Percentiles rank a stretch among this genome's conserved stretches.
Conservation (phyloP, 2,329 filamentous ascomycete species). For the Trichoderma sp. region DNA sequence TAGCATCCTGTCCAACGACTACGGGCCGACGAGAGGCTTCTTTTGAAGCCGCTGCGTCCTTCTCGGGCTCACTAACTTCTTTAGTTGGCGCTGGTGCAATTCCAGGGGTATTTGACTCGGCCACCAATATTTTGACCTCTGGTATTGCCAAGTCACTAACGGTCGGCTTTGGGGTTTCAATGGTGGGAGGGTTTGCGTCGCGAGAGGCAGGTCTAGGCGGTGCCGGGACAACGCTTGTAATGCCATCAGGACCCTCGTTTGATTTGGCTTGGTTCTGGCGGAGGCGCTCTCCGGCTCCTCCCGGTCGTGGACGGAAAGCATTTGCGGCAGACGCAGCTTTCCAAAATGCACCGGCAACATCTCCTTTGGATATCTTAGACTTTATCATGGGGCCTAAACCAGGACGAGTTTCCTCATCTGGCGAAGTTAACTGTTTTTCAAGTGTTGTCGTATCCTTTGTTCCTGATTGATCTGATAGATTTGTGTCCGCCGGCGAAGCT, state of each 20-base stretch:
- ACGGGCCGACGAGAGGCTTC: conserved; percentile 61
- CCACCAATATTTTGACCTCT: conserved; percentile 59
- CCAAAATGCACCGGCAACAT: conserved; percentile 74
- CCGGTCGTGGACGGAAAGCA: conserved; percentile 81
- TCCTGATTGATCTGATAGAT: neutral
- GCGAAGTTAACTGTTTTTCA: neutral
- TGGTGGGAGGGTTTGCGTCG: conserved; percentile 34
- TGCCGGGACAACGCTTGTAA: conserved; percentile 83
- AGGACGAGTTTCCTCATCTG: conserved; percentile 56
- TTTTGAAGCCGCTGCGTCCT: conserved; percentile 35
- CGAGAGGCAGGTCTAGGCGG: conserved; percentile 55
- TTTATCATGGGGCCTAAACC: conserved; percentile 91
- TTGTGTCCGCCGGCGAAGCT: neutral
- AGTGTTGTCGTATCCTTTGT: neutral
- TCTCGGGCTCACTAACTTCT: conserved; percentile 30
- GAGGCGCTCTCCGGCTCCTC: conserved; percentile 81
- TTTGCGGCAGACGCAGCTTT: conserved; percentile 64
- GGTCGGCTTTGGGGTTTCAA: conserved; percentile 34
- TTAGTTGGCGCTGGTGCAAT: conserved; percentile 41
- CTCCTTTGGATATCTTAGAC: conserved; percentile 69
- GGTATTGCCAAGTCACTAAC: conserved; percentile 47
- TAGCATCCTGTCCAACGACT: conserved; percentile 72
- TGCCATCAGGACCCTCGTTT: conserved; percentile 79
- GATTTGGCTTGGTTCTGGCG: conserved; percentile 60
- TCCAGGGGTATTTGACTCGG: conserved; percentile 42